Conservation (phyloP, 176 grass and related monocot species). For the Poa pratensis region DNA sequence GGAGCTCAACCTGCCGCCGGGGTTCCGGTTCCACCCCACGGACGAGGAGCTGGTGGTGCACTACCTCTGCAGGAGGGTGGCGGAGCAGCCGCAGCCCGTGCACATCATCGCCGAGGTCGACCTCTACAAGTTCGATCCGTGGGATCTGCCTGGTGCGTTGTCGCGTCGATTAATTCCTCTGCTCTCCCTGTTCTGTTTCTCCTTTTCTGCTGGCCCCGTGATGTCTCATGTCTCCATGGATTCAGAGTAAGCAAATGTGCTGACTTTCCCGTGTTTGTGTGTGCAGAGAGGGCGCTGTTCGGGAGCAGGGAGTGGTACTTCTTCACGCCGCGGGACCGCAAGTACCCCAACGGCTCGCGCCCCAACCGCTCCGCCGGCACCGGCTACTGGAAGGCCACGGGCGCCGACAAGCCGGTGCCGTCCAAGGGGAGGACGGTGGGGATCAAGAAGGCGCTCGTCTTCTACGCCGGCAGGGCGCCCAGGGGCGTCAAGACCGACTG, state of each 20-base stretch:
- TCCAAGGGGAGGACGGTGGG: slow-evolving; percentile 39
- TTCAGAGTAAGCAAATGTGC: not conserved
- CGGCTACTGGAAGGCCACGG: slow-evolving; percentile 87
- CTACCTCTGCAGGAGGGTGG: slow-evolving; percentile 72
- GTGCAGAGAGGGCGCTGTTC: slow-evolving; percentile 78
- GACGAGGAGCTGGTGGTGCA: slow-evolving; percentile 88
- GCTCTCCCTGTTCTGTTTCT: not conserved
- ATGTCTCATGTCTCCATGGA: not conserved
- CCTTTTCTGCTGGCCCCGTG: not conserved
- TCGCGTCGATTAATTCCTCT: not conserved
- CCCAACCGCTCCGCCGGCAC: slow-evolving; percentile 70
- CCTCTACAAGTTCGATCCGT: slow-evolving; percentile 87
- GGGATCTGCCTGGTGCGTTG: slow-evolving; percentile 74
- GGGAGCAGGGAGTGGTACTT: slow-evolving; percentile 81
- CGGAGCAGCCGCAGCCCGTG: slow-evolving; percentile 58
- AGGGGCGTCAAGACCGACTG: slow-evolving; percentile 74
- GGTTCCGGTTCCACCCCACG: slow-evolving; percentile 95
- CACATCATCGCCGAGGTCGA: slow-evolving; percentile 93
- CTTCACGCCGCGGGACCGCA: slow-evolving; percentile 79
- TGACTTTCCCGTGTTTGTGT: not conserved
- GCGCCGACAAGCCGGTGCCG: slow-evolving; percentile 66
- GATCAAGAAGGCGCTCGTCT: slow-evolving; percentile 80
- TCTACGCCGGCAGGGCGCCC: slow-evolving; percentile 78
- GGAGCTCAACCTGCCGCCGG: slow-evolving; percentile 85
- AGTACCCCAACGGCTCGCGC: slow-evolving; percentile 78